Evolutionary conservation across 1,284 basidiomycete species (phyloP).

Genomic region (Pseudozyma sp.): DNA sequence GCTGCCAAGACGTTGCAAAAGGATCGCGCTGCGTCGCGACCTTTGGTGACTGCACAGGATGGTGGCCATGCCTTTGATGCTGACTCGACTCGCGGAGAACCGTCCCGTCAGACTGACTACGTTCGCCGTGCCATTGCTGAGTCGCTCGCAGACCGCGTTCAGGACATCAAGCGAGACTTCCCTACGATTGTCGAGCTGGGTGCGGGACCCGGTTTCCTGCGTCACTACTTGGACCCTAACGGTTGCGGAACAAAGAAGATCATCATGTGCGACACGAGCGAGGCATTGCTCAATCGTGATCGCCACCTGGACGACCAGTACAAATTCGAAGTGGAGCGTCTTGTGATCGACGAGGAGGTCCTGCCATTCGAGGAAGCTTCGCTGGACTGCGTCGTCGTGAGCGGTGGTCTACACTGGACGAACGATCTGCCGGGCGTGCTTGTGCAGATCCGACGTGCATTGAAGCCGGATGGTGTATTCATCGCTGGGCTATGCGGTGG

Average conservation of each 20-base stretch:
- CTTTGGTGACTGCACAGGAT: slow-evolving; percentile 71
- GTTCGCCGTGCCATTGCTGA: slow-evolving; percentile 90
- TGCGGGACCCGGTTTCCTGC: slow-evolving; percentile 92
- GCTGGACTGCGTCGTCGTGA: slow-evolving; percentile 92
- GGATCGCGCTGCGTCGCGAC: slow-evolving; percentile 78
- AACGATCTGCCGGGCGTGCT: slow-evolving; percentile 96
- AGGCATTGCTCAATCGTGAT: slow-evolving; percentile 53
- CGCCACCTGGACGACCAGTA: slow-evolving; percentile 52
- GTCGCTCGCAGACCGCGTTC: slow-evolving; percentile 81
- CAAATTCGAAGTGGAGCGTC: slow-evolving; percentile 60
- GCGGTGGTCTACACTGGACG: slow-evolving; percentile 93
- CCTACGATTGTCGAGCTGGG: slow-evolving; percentile 86
- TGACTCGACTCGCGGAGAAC: slow-evolving; percentile 59
- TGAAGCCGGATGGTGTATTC: slow-evolving; percentile 93
- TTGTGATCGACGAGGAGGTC: slow-evolving; percentile 63
- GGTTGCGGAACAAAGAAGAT: slow-evolving; percentile 77
- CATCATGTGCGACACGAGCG: slow-evolving; percentile 87
- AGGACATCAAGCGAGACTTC: slow-evolving; percentile 93
- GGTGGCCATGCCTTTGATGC: slow-evolving; percentile 29
- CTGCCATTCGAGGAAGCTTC: slow-evolving; percentile 76
- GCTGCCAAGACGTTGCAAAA: slow-evolving; percentile 83
- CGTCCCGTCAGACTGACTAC: slow-evolving; percentile 88
- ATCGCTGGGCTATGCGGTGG: slow-evolving; percentile 94
- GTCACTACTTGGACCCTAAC: slow-evolving; percentile 81
- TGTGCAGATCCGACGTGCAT: slow-evolving; percentile 85